These are phyloP conservation scores for Pichia sp. DNA, from an alignment of 1,139 yeast genomes.

Conservation along the genomic window DNA sequence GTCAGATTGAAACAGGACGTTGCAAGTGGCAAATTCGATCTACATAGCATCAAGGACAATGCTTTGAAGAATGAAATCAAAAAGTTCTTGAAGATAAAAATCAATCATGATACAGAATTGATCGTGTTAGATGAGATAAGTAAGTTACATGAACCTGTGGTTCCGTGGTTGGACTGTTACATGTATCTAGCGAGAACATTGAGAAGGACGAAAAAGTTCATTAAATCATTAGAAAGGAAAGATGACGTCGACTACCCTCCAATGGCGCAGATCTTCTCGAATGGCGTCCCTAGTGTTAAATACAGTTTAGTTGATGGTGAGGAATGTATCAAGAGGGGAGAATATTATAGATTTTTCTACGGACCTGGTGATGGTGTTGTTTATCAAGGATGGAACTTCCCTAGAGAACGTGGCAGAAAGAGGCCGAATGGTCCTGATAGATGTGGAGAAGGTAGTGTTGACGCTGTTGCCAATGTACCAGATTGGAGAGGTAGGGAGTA, in stretches of 20 bases:
- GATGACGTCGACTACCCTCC: slow-evolving; percentile 66
- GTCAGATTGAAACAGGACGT: slow-evolving; percentile 14
- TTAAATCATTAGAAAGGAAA: slow-evolving; percentile 54
- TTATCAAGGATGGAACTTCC: slow-evolving; percentile 77
- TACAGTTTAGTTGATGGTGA: slow-evolving; percentile 61
- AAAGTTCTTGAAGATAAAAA: slow-evolving; percentile 13
- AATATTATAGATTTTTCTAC: slow-evolving; percentile 69
- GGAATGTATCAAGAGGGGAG: slow-evolving; percentile 66
- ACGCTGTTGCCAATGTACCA: slow-evolving; percentile 2
- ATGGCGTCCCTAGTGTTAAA: slow-evolving; percentile 77
- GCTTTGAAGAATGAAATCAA: slow-evolving; percentile 21
- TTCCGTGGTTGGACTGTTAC: slow-evolving; percentile 57
- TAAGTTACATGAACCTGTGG: slow-evolving; percentile 22
- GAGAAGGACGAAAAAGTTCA: slow-evolving; percentile 52
- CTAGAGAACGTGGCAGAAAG: slow-evolving; percentile 48
- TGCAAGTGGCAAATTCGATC: slow-evolving; percentile 5
- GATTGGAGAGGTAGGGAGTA: slow-evolving; percentile 18
- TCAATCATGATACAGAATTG: slow-evolving; percentile 22
- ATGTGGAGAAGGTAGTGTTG: slow-evolving; percentile 8
- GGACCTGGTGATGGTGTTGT: slow-evolving; percentile 95
- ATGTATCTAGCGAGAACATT: slow-evolving; percentile 62
- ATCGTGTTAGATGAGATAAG: slow-evolving; percentile 16
- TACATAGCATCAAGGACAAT: slow-evolving; percentile 5
- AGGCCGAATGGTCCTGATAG: slow-evolving; percentile 7
- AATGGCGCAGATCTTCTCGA: slow-evolving; percentile 73